Evolutionary conservation across 805 yeast species (phyloP).

Genomic region (Candida awuae): DNA sequence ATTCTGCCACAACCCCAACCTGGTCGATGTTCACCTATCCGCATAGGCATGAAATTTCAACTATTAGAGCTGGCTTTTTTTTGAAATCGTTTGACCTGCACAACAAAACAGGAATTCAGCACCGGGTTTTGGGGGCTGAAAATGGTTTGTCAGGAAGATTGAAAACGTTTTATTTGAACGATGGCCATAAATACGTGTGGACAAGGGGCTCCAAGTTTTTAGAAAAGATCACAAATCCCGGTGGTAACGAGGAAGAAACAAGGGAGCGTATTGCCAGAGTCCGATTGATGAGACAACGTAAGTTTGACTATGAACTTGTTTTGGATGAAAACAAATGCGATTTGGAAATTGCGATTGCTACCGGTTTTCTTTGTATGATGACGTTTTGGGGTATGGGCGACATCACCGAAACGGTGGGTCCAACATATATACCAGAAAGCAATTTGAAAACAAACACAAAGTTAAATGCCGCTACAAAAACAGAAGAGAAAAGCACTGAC

Average conservation of each 20-base stretch:
- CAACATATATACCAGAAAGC: slow-evolving; percentile 28
- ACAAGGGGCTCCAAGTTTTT: slow-evolving; percentile 42
- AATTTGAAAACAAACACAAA: background rate
- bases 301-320: slow-evolving; percentile 50
- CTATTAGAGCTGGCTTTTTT: slow-evolving; percentile 42
- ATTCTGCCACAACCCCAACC: slow-evolving; percentile 37
- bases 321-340: slow-evolving; percentile 42
- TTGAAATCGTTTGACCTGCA: slow-evolving; percentile 43
- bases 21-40: slow-evolving; percentile 46
- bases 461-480: slow-evolving; percentile 1
- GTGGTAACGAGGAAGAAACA: slow-evolving; percentile 47
- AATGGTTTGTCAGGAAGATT: slow-evolving; percentile 33
- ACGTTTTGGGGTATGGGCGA: slow-evolving; percentile 61
- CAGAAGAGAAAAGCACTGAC: slow-evolving; percentile 5
- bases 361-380: slow-evolving; percentile 54
- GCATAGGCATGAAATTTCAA: slow-evolving; percentile 39
- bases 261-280: slow-evolving; percentile 49
- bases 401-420: slow-evolving; percentile 46
- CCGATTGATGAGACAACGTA: slow-evolving; percentile 48
- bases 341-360: slow-evolving; percentile 46
- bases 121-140: slow-evolving; percentile 34
- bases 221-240: slow-evolving; percentile 46
- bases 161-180: slow-evolving; percentile 41
- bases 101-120: slow-evolving; percentile 36
- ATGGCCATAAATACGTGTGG: slow-evolving; percentile 53